Evolutionary conservation across 176 grass and related monocot genomes (phyloP), one percentile per base, ranked within the genome.

Genomic region (Eragrostis curvula): DNA sequence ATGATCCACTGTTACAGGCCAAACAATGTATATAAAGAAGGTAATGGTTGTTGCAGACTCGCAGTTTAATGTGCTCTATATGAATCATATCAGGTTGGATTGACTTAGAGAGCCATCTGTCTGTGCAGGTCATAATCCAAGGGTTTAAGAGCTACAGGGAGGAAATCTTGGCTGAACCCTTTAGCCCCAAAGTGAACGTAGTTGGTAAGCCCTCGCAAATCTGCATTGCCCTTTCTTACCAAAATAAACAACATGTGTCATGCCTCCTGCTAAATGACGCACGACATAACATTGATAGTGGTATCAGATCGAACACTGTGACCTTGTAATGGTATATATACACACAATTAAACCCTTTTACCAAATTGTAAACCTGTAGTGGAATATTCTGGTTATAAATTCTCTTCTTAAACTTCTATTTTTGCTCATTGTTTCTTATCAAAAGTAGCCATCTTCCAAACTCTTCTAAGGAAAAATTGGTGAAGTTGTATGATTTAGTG

Each of bases 121-220:
- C 28, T 73, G 42, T 58, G 60, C 84, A 97, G 95, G 83, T 97
- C 68, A 88, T 97, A 45, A 97, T 97, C 53, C 90, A 97, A 83
- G 95, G 95, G 41, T 97, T 97, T 66, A 97, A 97, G 88, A 97
- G 95, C 81, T 97, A 97, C 83, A 90, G 79, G 79, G 95, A 97
- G 80, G 90, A 97, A 71, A 82, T 94, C 44, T 94, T 92, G 55
- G 94, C 92, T 23, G 95, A 97, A 21, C 90, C 85, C 48, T 97
- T 94, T 80, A 97, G 92, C 74, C 95, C 95, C 17, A 97, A 94
- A 94, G 95, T 97, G 48, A 97, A 97, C 21, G 91, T 93, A 56
- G 95, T 97, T 46, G 95, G 95, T 97, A 92, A 97, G 16, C 48
- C 27, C 52, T 30, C 49, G 51, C 39, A 25, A 8, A 36, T 36